Percentiles rank a stretch among this genome's conserved stretches.
Evolutionary conservation across 106 monocot species (phyloP).

Genomic region (Allium cepa): DNA sequence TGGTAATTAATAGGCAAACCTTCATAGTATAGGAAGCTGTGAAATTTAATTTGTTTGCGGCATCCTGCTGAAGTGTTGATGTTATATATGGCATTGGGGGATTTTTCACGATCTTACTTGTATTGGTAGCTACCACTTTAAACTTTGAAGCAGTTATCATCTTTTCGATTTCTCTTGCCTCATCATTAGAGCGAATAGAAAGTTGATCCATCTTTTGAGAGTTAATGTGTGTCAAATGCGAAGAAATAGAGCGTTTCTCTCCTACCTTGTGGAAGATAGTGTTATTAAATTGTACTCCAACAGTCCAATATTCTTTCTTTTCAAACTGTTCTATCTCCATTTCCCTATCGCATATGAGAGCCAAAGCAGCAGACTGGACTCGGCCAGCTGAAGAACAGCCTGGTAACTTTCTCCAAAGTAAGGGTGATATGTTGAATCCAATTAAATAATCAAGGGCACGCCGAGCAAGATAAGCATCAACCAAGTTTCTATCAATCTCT

Average conservation of each 20-base stretch:
- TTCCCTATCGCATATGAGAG: conserved; percentile 87
- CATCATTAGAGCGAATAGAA: conserved; percentile 36
- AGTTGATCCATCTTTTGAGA: conserved; percentile 66
- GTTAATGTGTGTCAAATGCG: conserved; percentile 56
- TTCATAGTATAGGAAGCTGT: conserved; percentile 79
- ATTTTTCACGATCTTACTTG: conserved; percentile 46
- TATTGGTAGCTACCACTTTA: conserved; percentile 48
- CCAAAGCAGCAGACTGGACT: conserved; percentile 94
- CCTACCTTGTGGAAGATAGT: conserved; percentile 1
- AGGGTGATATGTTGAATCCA: conserved; percentile 93
- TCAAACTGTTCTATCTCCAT: conserved; percentile 83
- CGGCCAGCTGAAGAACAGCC: conserved; percentile 97
- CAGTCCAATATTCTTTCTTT: conserved; percentile 74
- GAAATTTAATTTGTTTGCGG: conserved; percentile 76
- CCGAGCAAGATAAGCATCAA: conserved; percentile 95
- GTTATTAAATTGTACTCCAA: conserved; percentile 44
- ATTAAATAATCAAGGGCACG: conserved; percentile 96
- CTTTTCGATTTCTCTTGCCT: conserved; percentile 60
- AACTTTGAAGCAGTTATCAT: conserved; percentile 39
- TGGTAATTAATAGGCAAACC: conserved; percentile 23
- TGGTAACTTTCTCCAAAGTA: conserved; percentile 91
- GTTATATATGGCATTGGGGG: conserved; percentile 95
- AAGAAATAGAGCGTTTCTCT: conserved; percentile 15
- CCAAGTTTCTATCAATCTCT: conserved; percentile 67
- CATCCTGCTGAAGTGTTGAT: conserved; percentile 90